Conservation (phyloP, 139 green algal species). For the Zygnema circumcarinatum region DNA sequence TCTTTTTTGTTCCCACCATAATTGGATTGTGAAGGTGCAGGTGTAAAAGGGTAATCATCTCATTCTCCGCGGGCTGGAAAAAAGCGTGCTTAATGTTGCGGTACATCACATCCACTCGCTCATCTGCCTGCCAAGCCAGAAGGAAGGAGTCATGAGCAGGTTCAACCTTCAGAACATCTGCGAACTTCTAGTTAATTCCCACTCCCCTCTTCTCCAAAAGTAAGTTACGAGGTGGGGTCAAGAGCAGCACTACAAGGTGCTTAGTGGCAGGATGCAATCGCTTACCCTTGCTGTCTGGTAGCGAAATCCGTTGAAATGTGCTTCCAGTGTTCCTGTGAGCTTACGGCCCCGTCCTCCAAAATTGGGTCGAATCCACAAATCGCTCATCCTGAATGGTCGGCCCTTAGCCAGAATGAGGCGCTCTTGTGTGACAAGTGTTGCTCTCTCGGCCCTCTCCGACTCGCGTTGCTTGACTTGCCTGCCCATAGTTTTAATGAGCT, state of each 20-base stretch:
- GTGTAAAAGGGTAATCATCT: slow-evolving; percentile 97
- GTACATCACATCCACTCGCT: slow-evolving; percentile 95
- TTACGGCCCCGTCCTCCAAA: slow-evolving; percentile 91
- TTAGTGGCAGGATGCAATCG: too few relatives aligned
- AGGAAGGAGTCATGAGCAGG: slow-evolving; percentile 3
- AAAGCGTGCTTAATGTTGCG: slow-evolving; percentile 98
- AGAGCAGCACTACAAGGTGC: too few relatives aligned
- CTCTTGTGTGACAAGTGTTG: slow-evolving; percentile 94
- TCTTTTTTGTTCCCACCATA: slow-evolving; percentile 99
- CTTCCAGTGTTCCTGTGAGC: slow-evolving; percentile 88
- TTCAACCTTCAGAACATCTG: too few relatives aligned
- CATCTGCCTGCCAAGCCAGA: slow-evolving; percentile 56
- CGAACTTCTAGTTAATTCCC: too few relatives aligned
- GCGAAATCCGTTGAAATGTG: slow-evolving; percentile 95
- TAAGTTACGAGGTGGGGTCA: too few relatives aligned
- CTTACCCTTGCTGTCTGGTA: slow-evolving; percentile 68
- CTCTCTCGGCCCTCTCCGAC: slow-evolving; percentile 90
- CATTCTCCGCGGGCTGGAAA: slow-evolving; percentile 88
- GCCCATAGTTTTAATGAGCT: slow-evolving; percentile 92
- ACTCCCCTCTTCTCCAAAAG: too few relatives aligned
- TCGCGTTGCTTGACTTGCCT: slow-evolving; percentile 79
- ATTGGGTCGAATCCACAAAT: slow-evolving; percentile 92
- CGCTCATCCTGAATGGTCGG: slow-evolving; percentile 67
- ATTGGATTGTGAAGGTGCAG: slow-evolving; percentile 98
- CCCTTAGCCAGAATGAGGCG: slow-evolving; percentile 79